Evolutionary conservation across 441 rosid genomes (phyloP).

Genomic region (Erodium moschatum): DNA sequence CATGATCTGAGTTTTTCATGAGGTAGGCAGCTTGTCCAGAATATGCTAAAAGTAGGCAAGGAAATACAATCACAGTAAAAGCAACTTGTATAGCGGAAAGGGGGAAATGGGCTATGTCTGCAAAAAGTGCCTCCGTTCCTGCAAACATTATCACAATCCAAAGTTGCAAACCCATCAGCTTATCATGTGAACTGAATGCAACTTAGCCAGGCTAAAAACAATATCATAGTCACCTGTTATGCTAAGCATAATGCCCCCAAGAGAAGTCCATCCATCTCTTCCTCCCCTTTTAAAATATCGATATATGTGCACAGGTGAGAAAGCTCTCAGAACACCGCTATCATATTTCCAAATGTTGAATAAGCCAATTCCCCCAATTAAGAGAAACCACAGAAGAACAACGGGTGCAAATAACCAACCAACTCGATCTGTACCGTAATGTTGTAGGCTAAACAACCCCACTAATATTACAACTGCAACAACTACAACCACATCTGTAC

Average conservation of each 20-base stretch:
- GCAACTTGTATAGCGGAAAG: constrained; percentile 68
- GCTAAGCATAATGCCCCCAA: constrained; percentile 88
- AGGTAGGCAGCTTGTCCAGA: constrained; percentile 99
- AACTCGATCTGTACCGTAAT: constrained; percentile 83
- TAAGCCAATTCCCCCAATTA: constrained; percentile 79
- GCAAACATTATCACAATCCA: not conserved
- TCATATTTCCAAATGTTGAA: constrained; percentile 79
- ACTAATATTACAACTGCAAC: constrained; percentile 80
- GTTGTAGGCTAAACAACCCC: constrained; percentile 91
- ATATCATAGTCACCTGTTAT: constrained; percentile 55
- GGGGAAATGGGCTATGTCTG: constrained; percentile 97
- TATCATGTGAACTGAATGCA: not conserved
- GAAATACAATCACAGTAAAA: constrained; percentile 86
- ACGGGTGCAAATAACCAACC: constrained; percentile 90
- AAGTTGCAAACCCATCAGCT: not conserved
- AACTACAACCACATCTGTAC: constrained; percentile 78
- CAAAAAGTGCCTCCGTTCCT: constrained; percentile 99
- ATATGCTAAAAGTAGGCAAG: constrained; percentile 83
- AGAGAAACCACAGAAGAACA: constrained; percentile 66
- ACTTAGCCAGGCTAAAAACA: not conserved
- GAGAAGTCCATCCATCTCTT: constrained; percentile 93
- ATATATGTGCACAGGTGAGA: constrained; percentile 93
- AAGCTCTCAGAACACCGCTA: constrained; percentile 71
- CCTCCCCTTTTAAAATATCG: constrained; percentile 82
- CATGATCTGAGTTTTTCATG: constrained; percentile 31